phyloP scores from a whole-genome alignment of 108 stramenopile species.

The Asterionellopsis glacialis region DNA sequence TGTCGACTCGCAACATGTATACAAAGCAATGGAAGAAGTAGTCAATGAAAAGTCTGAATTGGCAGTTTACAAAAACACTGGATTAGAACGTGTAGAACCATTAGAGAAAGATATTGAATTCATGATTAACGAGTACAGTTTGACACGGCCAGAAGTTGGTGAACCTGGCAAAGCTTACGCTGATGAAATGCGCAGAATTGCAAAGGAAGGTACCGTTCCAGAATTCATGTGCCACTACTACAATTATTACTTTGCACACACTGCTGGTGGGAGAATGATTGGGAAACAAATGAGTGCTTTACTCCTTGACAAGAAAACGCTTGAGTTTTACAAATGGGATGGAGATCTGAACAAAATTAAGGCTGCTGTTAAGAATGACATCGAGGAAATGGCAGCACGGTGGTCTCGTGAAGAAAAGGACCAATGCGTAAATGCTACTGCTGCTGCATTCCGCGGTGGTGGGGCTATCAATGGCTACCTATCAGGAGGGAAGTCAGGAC shows the following conservation, averaged over 20 bases:
- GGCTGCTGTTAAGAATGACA: constrained; percentile 56
- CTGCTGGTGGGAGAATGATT: constrained; percentile 91
- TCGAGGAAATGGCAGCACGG: constrained; percentile 76
- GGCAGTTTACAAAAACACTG: constrained; percentile 67
- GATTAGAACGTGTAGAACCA: constrained; percentile 72
- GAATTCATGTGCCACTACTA: constrained; percentile 93
- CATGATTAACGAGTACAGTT: constrained; percentile 62
- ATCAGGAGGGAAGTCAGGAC: constrained; percentile 43
- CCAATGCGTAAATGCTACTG: constrained; percentile 66
- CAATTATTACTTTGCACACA: constrained; percentile 93
- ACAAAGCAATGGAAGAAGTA: constrained; percentile 76
- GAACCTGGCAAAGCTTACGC: constrained; percentile 50
- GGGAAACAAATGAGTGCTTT: constrained; percentile 83
- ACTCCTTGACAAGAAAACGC: constrained; percentile 69
- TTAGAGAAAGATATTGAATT: constrained; percentile 82
- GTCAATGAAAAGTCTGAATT: constrained; percentile 52
- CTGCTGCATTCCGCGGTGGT: constrained; percentile 64
- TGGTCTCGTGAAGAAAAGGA: constrained; percentile 77
- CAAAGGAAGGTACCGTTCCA: constrained; percentile 41
- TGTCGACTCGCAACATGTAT: constrained; percentile 79
- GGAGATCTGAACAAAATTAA: constrained; percentile 83
- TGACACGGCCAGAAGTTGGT: constrained; percentile 47
- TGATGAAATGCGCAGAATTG: constrained; percentile 39
- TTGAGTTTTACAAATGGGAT: constrained; percentile 93
- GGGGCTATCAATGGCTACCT: constrained; percentile 66